Conservation (phyloP, 2,329 filamentous ascomycete genomes). For the Aspergillus tubingensis region DNA sequence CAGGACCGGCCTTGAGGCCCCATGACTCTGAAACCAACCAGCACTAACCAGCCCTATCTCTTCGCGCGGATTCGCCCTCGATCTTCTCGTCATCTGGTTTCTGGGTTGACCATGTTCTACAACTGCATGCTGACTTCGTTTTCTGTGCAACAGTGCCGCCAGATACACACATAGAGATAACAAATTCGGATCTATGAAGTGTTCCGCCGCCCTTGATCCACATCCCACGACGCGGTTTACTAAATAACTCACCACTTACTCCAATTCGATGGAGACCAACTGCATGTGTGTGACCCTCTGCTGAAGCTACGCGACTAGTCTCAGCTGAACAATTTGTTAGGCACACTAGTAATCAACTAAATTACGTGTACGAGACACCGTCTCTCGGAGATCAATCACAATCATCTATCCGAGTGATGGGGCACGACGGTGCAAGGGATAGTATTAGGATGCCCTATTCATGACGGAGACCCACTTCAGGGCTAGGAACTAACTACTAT, state of each 20-base stretch:
- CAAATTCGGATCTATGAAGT: not conserved
- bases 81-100: no score
- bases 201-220: not conserved
- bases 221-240: not conserved
- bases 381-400: not conserved
- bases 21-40: not conserved
- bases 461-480: not conserved
- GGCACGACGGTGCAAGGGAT: not conserved
- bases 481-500: not conserved
- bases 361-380: not conserved
- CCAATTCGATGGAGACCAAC: no score
- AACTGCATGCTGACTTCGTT: not conserved
- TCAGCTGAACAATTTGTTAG: not conserved
- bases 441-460: not conserved
- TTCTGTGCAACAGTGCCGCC: not conserved
- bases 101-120: no score
- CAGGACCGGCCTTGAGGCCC: not conserved
- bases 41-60: not conserved
- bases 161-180: not conserved
- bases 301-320: not conserved
- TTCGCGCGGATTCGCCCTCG: no score
- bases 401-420: no score
- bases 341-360: not conserved
- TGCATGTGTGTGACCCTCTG: not conserved
- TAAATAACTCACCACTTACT: not conserved